Conservation (phyloP, 1,284 basidiomycete species). For the Cutaneotrichosporon dermatis region DNA sequence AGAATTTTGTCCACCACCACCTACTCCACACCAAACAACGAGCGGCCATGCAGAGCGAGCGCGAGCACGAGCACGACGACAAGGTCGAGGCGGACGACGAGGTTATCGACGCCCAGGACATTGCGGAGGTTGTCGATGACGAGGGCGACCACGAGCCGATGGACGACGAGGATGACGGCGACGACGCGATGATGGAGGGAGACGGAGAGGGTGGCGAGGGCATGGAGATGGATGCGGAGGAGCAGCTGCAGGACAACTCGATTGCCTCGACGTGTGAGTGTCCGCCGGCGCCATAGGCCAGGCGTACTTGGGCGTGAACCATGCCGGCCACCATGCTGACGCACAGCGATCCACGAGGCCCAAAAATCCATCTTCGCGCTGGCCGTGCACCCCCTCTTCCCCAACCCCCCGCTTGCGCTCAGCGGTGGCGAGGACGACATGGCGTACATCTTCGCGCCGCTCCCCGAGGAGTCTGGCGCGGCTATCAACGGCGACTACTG, state of each 20-base stretch:
- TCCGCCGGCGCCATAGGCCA: background rate
- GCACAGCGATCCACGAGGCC: constrained; percentile 42
- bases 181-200: constrained; percentile 37
- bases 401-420: constrained; percentile 74
- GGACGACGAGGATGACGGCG: constrained; percentile 54
- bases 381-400: constrained; percentile 65
- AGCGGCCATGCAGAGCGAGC: background rate
- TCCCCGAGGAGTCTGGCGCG: constrained; percentile 25
- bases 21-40: background rate
- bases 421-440: constrained; percentile 95
- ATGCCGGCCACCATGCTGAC: background rate
- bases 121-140: constrained; percentile 50
- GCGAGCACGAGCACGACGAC: background rate
- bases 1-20: constrained; percentile 5
- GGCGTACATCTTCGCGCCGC: constrained; percentile 72
- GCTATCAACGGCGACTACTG: constrained; percentile 60
- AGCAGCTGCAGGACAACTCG: constrained; percentile 30
- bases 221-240: constrained; percentile 19
- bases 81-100: constrained; percentile 32
- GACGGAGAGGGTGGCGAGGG: constrained; percentile 30
- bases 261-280: constrained; percentile 23
- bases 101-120: constrained; percentile 43
- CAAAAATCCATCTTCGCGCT: constrained; percentile 74
- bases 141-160: constrained; percentile 58
- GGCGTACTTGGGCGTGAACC: background rate